Conservation (phyloP, 2,329 filamentous ascomycete genomes). For the Sordariomycetes sp. region DNA sequence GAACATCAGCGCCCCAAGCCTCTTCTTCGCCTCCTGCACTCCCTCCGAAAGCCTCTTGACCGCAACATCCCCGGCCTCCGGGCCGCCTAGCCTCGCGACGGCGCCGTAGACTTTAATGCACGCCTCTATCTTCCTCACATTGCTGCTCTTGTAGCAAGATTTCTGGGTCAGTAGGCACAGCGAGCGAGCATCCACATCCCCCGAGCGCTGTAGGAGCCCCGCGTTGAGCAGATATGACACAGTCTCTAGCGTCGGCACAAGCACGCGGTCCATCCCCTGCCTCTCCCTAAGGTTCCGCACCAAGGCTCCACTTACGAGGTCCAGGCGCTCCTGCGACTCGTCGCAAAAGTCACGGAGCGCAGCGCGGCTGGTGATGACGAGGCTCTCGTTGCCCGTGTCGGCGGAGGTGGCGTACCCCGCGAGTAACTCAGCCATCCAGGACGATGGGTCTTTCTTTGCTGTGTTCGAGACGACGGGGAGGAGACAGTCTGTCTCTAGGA, state of each 20-base stretch:
- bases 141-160: slow-evolving; percentile 70
- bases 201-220: slow-evolving; percentile 28
- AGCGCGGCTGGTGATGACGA: slow-evolving; percentile 55
- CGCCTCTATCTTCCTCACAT: slow-evolving; percentile 68
- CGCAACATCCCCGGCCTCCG: background rate
- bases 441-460: slow-evolving; percentile 14
- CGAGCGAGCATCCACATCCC: slow-evolving; percentile 29
- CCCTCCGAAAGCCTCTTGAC: slow-evolving; percentile 9
- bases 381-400: slow-evolving; percentile 63
- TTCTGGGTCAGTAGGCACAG: slow-evolving; percentile 64
- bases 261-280: slow-evolving; percentile 52
- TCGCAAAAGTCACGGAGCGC: slow-evolving; percentile 46
- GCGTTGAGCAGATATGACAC: slow-evolving; percentile 64
- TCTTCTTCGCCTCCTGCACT: slow-evolving; percentile 44
- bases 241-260: slow-evolving; percentile 66
- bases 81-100: slow-evolving; percentile 30
- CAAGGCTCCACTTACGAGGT: slow-evolving; percentile 35
- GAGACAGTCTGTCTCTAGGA: slow-evolving; percentile 24
- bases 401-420: slow-evolving; percentile 60
- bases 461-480: slow-evolving; percentile 21
- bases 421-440: slow-evolving; percentile 41
- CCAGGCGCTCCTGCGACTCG: slow-evolving; percentile 21
- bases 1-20: slow-evolving; percentile 58
- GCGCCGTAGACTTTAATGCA: slow-evolving; percentile 69
- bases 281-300: slow-evolving; percentile 37